Evolutionary conservation across 164 flowering plant species (phyloP), one percentile per base, ranked within the genome.

Genomic region (Piper betle): DNA sequence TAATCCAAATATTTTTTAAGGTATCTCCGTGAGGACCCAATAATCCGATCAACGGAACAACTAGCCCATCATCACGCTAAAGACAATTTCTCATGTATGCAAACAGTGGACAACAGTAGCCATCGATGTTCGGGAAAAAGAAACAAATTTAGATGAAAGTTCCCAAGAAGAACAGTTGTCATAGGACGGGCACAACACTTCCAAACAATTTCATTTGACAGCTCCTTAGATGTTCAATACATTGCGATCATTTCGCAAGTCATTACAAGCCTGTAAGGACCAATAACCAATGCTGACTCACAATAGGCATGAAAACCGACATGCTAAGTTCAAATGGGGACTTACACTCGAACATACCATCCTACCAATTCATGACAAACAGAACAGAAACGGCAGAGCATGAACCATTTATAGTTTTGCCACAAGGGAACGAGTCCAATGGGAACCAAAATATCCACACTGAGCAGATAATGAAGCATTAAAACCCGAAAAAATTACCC

Each of bases 251-350:
- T 72, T 18, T 59, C 83, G 75, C 79, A 80, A 76, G 48, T 80
- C 78, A 75, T 72, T 78, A 74, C 80, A 80, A 80, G 84, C 78
- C 81, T 74, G 81, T 72, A 72, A n/a, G 64, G 25, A 73, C 76
- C 84, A 74, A n/a, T 78, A 79, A 73, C 53, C 5, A 40, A 52
- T 65, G 62, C 40, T 39, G 3, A 13, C 0, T 37, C 11, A 46
- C 33, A 19, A 20, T 2, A 37, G n/a, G n/a, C n/a, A n/a, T n/a
- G n/a, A n/a, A n/a, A n/a, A n/a, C n/a, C n/a, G n/a, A n/a, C n/a
- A n/a, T n/a, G n/a, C n/a, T n/a, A n/a, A n/a, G n/a, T n/a, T n/a
- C n/a, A n/a, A n/a, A n/a, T n/a, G n/a, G n/a, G 18, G 37, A 18
- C 4, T 13, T 18, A 17, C 13, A 13, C 33, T 48, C 39, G 17